These are phyloP conservation scores for Alternaria angustiovoidea DNA, from an alignment of 2,329 filamentous ascomycete genomes.

Conservation along the genomic window DNA sequence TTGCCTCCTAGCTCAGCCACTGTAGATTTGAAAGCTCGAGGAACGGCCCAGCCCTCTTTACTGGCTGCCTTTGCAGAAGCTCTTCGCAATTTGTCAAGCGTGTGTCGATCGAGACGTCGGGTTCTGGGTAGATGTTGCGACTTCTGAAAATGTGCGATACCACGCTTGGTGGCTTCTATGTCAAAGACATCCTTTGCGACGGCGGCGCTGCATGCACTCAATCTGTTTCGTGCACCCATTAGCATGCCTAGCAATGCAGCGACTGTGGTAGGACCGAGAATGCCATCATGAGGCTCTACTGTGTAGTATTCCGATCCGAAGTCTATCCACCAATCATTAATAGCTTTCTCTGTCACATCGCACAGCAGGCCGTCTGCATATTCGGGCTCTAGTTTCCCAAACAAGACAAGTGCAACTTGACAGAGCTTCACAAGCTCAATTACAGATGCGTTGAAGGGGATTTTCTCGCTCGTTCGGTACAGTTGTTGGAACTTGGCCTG, in stretches of 20 bases:
- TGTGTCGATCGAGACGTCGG: constrained; percentile 81
- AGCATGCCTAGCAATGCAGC: constrained; percentile 85
- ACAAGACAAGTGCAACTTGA: constrained; percentile 86
- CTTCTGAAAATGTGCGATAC: constrained; percentile 89
- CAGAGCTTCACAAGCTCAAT: constrained; percentile 90
- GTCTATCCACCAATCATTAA: constrained; percentile 96
- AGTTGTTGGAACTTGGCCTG: constrained; percentile 91
- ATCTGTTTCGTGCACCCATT: constrained; percentile 86
- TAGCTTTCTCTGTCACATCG: constrained; percentile 87
- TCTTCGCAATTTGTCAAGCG: constrained; percentile 79
- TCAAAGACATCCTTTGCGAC: constrained; percentile 94
- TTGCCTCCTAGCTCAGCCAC: constrained; percentile 94
- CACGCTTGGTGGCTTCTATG: constrained; percentile 79
- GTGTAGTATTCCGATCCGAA: constrained; percentile 93
- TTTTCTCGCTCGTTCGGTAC: constrained; percentile 85
- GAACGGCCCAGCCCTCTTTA: constrained; percentile 90
- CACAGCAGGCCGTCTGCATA: constrained; percentile 93
- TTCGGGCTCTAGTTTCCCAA: constrained; percentile 84
- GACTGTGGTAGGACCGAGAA: constrained; percentile 90
- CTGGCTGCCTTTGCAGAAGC: constrained; percentile 90
- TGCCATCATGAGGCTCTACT: constrained; percentile 89
- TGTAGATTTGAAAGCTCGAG: constrained; percentile 92
- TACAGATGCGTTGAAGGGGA: constrained; percentile 79
- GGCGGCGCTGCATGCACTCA: constrained; percentile 84
- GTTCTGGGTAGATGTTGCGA: constrained; percentile 81